These are phyloP conservation scores for Trichoderma brevicompactum DNA, from an alignment of 2,329 filamentous ascomycete genomes.

Conservation along the genomic window DNA sequence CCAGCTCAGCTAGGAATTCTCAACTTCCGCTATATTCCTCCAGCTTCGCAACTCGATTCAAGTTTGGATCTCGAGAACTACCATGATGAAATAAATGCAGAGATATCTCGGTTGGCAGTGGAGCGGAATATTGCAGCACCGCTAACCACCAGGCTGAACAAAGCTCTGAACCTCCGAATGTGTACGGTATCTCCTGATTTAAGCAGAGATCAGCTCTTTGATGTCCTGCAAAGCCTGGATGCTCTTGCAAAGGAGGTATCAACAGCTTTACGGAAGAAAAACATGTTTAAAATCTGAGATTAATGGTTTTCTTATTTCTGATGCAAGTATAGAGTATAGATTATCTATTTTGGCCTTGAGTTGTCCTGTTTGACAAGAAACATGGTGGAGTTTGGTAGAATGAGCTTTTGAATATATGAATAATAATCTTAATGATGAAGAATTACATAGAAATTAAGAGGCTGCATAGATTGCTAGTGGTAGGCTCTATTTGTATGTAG, in stretches of 20 bases:
- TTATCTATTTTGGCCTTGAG: no score
- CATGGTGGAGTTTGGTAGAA: no score
- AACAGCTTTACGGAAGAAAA: not conserved
- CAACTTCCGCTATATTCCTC: slow-evolving; percentile 33
- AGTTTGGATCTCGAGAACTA: not conserved
- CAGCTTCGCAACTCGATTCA: not conserved
- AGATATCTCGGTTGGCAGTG: slow-evolving; percentile 23
- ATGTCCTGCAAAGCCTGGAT: slow-evolving; percentile 1
- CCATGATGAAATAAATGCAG: slow-evolving; percentile 26
- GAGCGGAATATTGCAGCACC: slow-evolving; percentile 29
- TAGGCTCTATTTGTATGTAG: no score
- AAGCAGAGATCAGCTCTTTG: slow-evolving; percentile 37
- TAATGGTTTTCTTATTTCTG: no score
- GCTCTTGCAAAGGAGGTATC: slow-evolving; percentile 1
- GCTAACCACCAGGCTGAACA: slow-evolving; percentile 29
- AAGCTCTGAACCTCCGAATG: slow-evolving; percentile 29
- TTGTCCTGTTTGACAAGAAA: no score
- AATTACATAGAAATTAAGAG: no score
- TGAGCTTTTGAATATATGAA: not conserved
- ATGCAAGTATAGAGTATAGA: no score
- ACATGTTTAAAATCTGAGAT: not conserved
- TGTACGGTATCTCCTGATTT: slow-evolving; percentile 30
- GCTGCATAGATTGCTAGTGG: no score
- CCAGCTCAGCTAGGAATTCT: slow-evolving; percentile 33
- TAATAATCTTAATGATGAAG: no score